Base-by-base conservation (phyloP, 257 asterid genomes). In the Petunia axillaris region DNA sequence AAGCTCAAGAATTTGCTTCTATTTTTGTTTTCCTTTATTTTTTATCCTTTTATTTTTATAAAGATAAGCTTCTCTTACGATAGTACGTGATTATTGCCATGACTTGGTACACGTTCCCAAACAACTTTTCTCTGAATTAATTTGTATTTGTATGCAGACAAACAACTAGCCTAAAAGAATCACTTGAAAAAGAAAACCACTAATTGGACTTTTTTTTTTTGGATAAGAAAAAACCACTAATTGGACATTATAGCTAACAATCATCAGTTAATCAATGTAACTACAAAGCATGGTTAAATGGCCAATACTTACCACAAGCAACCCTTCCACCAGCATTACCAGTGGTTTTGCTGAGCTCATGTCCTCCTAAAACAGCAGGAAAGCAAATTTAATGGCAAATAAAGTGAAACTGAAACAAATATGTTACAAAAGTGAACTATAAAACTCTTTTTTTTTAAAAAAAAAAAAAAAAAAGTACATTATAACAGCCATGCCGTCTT, bases 321-420 rank as follows among this genome's bases (percentile, higher is more conserved):
- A 95, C 79, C 88, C 98, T 89, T 84, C 93, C 99, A 50, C 98
- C 99, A 81, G 99, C 99, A 89, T 95, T 95, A 86, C 99, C 99
- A 79, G 99, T 95, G 87, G 85, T 74, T 78, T 91, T 92, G 97
- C 99, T 95, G 80, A 95, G 92, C 79, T 95, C 98, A 70, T 95
- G 97, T 64, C 99, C 99, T 76, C 99, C 99, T 95, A 87, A 88
- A 39, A 66, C 83, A 83, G 43, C 79, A 77, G 58, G 71, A 73
- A 14, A 37, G 40, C 76, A 68, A 60, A 13, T 44, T 71, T 71
- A 1, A 10, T 25, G 60, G 10, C 76, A 25, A 55, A 48, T 48
- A 1, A 71, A 71, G 77, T 48, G 16, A 25, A 46, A 70, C 41
- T 46, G 11, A 39, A 44, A 43, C 15, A 68, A 68, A 44, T 48